phyloP scores from a whole-genome alignment of 2,329 filamentous ascomycete genomes.

The Botryotinia narcissicola region DNA sequence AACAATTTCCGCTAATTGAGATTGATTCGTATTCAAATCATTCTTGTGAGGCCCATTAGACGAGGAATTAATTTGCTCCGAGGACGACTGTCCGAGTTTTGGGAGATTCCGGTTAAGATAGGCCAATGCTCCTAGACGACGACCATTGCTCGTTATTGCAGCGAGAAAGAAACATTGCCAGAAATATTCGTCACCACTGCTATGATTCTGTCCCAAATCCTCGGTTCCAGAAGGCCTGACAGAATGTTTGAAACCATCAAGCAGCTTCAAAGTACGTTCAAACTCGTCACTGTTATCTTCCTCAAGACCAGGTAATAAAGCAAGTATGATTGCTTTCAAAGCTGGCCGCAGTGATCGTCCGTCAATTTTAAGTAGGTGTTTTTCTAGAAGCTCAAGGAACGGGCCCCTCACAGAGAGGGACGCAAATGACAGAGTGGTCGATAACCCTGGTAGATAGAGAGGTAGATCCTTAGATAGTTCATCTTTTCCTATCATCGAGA shows the following conservation, averaged over 20 bases:
- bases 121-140: slow-evolving; percentile 81
- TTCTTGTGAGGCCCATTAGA: slow-evolving; percentile 33
- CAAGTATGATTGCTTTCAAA: slow-evolving; percentile 83
- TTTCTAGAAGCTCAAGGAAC: slow-evolving; percentile 81
- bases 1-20: slow-evolving; percentile 62
- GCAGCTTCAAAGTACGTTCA: slow-evolving; percentile 74
- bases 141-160: slow-evolving; percentile 82
- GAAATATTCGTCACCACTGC: slow-evolving; percentile 78
- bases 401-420: slow-evolving; percentile 85
- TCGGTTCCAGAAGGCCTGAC: slow-evolving; percentile 56
- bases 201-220: slow-evolving; percentile 52
- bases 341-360: slow-evolving; percentile 74
- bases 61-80: slow-evolving; percentile 36
- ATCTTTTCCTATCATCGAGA: slow-evolving; percentile 78
- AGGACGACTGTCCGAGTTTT: slow-evolving; percentile 53
- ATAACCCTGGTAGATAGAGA: slow-evolving; percentile 85
- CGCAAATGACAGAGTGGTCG: slow-evolving; percentile 87
- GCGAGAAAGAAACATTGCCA: slow-evolving; percentile 98
- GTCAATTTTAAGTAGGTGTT: slow-evolving; percentile 71
- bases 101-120: slow-evolving; percentile 81
- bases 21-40: slow-evolving; percentile 43
- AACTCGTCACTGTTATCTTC: slow-evolving; percentile 98
- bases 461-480: slow-evolving; percentile 78
- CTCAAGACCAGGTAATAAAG: slow-evolving; percentile 86
- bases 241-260: slow-evolving; percentile 73